Conservation (phyloP, 768 basidiomycete genomes). For the Lactifluus volemus region DNA sequence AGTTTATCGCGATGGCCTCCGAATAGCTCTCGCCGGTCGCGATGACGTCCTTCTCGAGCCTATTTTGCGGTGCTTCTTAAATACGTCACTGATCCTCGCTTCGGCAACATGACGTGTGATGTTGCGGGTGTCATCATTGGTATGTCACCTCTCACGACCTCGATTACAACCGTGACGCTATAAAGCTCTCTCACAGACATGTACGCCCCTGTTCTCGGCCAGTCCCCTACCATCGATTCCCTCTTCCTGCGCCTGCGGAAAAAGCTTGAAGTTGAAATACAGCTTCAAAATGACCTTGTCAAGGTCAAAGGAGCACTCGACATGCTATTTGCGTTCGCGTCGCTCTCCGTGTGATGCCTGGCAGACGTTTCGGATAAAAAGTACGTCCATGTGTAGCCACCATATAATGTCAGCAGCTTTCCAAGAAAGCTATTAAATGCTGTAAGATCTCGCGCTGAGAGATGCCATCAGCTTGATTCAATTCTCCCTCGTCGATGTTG, state of each 20-base stretch:
- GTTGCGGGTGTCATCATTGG: constrained; percentile 77
- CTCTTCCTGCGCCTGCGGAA: constrained; percentile 73
- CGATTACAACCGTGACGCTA: constrained; percentile 4
- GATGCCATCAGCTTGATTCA: constrained; percentile 29
- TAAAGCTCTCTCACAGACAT: constrained; percentile 49
- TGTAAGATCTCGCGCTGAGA: constrained; percentile 62
- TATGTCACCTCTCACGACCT: constrained; percentile 30
- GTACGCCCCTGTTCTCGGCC: constrained; percentile 87
- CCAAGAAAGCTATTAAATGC: constrained; percentile 57
- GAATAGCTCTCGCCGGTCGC: constrained; percentile 77
- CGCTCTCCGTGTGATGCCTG: constrained; percentile 25
- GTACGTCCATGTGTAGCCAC: constrained; percentile 5
- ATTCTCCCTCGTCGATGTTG: constrained; percentile 55
- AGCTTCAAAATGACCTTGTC: constrained; percentile 79
- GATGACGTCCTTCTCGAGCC: constrained; percentile 94
- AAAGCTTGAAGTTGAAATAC: constrained; percentile 79
- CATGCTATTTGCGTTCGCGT: constrained; percentile 71
- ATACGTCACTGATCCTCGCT: constrained; percentile 82
- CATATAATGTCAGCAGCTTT: constrained; percentile 26
- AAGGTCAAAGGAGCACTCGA: constrained; percentile 81
- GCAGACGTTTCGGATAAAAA: constrained; percentile 17
- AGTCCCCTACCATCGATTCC: constrained; percentile 86
- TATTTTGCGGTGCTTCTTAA: constrained; percentile 78
- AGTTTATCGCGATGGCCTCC: constrained; percentile 83
- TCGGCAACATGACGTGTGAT: constrained; percentile 83